A percentile compares a stretch with the other conserved stretches of the same genome.
Conservation (phyloP, 441 rosid genomes). For the Oxalis stricta region DNA sequence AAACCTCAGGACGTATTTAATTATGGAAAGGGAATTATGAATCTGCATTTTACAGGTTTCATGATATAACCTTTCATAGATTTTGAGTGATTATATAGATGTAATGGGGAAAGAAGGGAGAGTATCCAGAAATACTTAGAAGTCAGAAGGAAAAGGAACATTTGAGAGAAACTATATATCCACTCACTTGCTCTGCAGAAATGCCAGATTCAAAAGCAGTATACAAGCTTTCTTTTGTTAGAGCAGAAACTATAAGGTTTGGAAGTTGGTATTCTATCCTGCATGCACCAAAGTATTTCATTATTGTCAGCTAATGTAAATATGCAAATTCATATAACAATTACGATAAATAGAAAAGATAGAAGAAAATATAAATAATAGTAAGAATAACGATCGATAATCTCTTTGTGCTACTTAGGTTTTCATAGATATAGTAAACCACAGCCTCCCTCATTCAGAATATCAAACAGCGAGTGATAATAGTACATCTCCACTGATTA, state of each 20-base stretch:
- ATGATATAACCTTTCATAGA: neutral
- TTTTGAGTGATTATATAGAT: neutral
- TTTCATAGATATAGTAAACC: no score
- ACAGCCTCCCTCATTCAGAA: no score
- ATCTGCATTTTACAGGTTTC: neutral
- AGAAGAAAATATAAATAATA: neutral
- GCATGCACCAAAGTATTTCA: constrained; percentile 12
- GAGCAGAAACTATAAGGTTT: constrained; percentile 77
- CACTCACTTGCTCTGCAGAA: constrained; percentile 63
- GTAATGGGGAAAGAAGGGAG: neutral
- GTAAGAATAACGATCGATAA: no score
- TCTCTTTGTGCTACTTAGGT: no score
- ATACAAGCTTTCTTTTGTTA: constrained; percentile 86
- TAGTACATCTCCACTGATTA: neutral
- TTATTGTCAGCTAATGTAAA: neutral
- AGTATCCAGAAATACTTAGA: neutral
- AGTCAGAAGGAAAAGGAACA: neutral
- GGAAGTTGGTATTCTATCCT: constrained; percentile 95
- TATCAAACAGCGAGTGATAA: no score
- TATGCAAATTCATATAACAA: no score
- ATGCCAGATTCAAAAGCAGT: constrained; percentile 89
- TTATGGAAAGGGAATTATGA: neutral
- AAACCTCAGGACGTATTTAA: neutral
- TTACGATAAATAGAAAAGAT: no score
- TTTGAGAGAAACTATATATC: constrained; percentile 6